Percentiles rank a stretch among this genome's conserved stretches.
These are phyloP conservation scores for Tripterygium wilfordii DNA, from an alignment of 177 flowering plant species.

Conservation along the genomic window DNA sequence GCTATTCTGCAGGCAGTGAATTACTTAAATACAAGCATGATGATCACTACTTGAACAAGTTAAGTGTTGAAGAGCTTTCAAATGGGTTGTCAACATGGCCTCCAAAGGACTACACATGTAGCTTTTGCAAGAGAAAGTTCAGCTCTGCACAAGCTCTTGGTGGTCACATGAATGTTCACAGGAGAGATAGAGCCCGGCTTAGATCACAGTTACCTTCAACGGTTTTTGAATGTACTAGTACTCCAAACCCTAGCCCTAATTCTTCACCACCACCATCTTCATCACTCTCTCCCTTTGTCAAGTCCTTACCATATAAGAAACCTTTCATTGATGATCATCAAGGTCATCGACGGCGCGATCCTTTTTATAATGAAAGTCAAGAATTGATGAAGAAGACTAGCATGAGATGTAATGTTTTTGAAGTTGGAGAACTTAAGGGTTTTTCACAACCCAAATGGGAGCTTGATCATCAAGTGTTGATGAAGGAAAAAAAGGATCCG, in stretches of 20 bases:
- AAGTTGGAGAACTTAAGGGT: conserved; percentile 8
- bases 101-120: conserved; percentile 57
- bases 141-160: conserved; percentile 77
- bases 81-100: conserved; percentile 56
- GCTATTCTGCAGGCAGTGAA: conserved; percentile 9
- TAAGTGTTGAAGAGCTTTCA: conserved; percentile 18
- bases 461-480: too few relatives aligned
- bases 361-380: conserved; percentile 1
- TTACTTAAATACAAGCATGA: conserved; percentile 12
- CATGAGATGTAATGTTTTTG: conserved; percentile 7
- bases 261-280: conserved; percentile 27
- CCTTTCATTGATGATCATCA: too few relatives aligned
- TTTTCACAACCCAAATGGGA: neutral
- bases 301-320: conserved; percentile 7
- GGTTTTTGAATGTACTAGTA: conserved; percentile 11
- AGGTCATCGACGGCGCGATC: neutral
- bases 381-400: conserved; percentile 7
- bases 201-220: conserved; percentile 40
- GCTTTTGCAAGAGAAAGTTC: conserved; percentile 64
- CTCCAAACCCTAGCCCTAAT: conserved; percentile 15
- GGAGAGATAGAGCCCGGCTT: conserved; percentile 66
- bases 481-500: conserved; percentile 17
- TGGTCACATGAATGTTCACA: conserved; percentile 75
- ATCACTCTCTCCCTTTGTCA: conserved; percentile 7
- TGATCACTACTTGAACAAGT: conserved; percentile 4